Evolutionary conservation across 2,329 filamentous ascomycete species (phyloP).

Genomic region (Davidsoniella australis): DNA sequence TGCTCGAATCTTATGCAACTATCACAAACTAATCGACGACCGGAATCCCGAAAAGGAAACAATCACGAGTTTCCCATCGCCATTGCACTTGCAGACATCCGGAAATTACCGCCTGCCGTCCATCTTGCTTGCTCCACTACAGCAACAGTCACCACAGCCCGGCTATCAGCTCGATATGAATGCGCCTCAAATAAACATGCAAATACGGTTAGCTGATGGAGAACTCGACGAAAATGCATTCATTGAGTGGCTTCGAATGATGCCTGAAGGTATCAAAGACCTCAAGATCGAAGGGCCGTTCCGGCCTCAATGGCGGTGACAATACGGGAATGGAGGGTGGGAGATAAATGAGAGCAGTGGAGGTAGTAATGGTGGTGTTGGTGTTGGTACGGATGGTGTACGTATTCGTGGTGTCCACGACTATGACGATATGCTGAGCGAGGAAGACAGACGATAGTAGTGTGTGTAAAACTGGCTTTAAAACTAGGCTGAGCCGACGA

Average conservation of each 20-base stretch:
- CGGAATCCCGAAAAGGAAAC: constrained; percentile 29
- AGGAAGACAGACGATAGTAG: not conserved
- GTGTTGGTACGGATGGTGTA: too few species aligned
- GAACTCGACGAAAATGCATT: constrained; percentile 34
- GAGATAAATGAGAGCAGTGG: not conserved
- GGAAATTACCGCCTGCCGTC: constrained; percentile 36
- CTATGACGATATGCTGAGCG: not conserved
- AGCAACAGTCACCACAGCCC: constrained; percentile 22
- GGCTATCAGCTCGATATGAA: constrained; percentile 24
- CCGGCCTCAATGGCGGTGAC: constrained; percentile 14
- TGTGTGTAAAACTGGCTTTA: not conserved
- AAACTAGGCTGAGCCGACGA: not conserved
- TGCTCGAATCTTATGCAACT: constrained; percentile 32
- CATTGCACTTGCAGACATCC: constrained; percentile 38
- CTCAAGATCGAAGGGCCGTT: constrained; percentile 37
- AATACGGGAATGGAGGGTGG: not conserved
- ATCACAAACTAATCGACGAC: constrained; percentile 35
- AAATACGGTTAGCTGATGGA: constrained; percentile 33
- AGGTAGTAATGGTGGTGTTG: not conserved
- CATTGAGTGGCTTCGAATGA: constrained; percentile 40
- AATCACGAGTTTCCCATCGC: constrained; percentile 33
- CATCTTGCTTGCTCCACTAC: constrained; percentile 36
- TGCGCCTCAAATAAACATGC: constrained; percentile 31
- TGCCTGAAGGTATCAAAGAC: constrained; percentile 39
- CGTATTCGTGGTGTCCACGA: not conserved